Evolutionary conservation across 495 filamentous ascomycete genomes (phyloP), one percentile per base, ranked within the genome.

Genomic region (Daldinia vernicosa): DNA sequence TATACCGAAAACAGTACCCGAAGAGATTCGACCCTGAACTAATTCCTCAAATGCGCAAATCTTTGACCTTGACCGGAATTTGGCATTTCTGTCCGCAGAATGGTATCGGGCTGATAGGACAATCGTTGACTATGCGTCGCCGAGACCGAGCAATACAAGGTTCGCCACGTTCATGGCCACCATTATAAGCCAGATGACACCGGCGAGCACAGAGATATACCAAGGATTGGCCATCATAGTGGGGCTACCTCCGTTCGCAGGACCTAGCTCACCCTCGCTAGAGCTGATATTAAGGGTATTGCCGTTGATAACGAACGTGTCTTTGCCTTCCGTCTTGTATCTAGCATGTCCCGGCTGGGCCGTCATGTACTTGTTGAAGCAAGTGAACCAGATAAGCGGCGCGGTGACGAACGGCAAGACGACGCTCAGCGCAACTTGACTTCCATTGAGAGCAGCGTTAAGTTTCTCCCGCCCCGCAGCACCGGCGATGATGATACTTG

Each of bases 371-470:
- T 88, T 86, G 65, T 90, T 89, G 50, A 89, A 83, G 66, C 91
- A 93, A 0, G 94, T 97, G 73, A 97, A 97, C 77, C 89, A 97
- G 69, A 97, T 91, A 22, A 97, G 80, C 19, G 94, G 94, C 4
- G 92, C 92, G 11, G 86, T 88, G 30, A 95, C 88, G 75, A 97
- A 93, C 0, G 93, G 93, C 35, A 97, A 79, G 28, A 93, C 90
- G 4, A 94, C 85, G 68, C 90, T 93, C 43, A 97, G 79, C 1
- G 89, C 92, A 59, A 97, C 93, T 77, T 97, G 93, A 17, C 83
- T 89, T 3, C 86, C 93, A 58, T 89, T 93, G 37, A 97, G 79
- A 3, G 93, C 91, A n/a, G 84, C 86, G 40, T 89, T 84, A 22
- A 97, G 82, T 0, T 92, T 92, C 7, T 89, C 79, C 53, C 89